Percentiles rank a stretch among this genome's conserved stretches.
These are phyloP conservation scores for Chlorella vulgaris DNA, from an alignment of 139 green algal species.

Conservation along the genomic window DNA sequence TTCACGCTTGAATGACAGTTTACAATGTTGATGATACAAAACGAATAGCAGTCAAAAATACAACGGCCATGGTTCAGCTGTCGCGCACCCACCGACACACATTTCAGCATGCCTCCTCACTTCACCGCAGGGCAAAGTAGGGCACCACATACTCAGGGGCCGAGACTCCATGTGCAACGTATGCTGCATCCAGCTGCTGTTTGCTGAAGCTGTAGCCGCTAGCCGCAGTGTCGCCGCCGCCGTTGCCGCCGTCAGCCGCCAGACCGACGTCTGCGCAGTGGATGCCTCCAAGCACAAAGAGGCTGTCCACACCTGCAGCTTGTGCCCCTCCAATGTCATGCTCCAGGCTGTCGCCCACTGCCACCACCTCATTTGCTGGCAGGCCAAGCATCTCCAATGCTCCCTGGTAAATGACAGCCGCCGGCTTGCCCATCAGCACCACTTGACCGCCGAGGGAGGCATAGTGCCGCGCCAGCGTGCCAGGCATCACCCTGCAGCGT, in stretches of 20 bases:
- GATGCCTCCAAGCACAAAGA: slow-evolving; percentile 80
- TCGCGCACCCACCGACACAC: no score
- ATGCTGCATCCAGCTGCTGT: slow-evolving; percentile 31
- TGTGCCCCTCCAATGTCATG: slow-evolving; percentile 82
- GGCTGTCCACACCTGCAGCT: slow-evolving; percentile 53
- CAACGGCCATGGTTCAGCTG: no score
- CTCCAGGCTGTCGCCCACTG: slow-evolving; percentile 70
- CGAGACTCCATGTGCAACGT: slow-evolving; percentile 21
- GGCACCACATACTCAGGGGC: slow-evolving; percentile 32
- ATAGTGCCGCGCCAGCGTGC: slow-evolving; percentile 11
- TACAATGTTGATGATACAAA: no score
- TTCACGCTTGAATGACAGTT: no score
- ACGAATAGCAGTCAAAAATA: no score
- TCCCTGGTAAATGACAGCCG: slow-evolving; percentile 71
- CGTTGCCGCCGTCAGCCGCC: neutral
- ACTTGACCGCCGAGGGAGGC: slow-evolving; percentile 17
- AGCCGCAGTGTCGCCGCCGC: neutral
- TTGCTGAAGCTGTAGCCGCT: neutral
- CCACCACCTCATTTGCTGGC: slow-evolving; percentile 51
- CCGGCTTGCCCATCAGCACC: slow-evolving; percentile 84
- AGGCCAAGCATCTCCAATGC: slow-evolving; percentile 59
- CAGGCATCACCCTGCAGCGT: slow-evolving; percentile 1
- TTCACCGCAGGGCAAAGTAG: no score
- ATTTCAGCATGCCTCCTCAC: neutral
- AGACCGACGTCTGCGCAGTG: slow-evolving; percentile 59